phyloP scores from a whole-genome alignment of 805 yeast species.

The Cyberlindnera amylophila region DNA sequence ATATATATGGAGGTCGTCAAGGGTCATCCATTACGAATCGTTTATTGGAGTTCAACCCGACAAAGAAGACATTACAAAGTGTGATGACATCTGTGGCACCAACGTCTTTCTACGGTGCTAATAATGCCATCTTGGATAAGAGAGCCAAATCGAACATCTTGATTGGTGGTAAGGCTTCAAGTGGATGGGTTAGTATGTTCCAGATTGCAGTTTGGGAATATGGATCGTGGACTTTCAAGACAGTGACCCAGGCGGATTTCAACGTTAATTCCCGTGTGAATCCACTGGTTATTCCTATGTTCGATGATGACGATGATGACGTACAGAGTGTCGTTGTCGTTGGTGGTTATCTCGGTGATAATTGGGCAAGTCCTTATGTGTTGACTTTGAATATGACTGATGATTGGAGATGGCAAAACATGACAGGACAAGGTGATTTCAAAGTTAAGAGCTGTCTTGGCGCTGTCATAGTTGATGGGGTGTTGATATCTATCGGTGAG shows the following conservation, averaged over 20 bases:
- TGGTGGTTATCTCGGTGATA: slow-evolving; percentile 59
- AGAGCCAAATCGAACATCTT: slow-evolving; percentile 46
- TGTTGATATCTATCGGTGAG: slow-evolving; percentile 41
- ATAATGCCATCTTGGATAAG: slow-evolving; percentile 36
- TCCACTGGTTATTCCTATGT: slow-evolving; percentile 54
- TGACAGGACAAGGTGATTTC: slow-evolving; percentile 25
- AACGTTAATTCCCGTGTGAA: slow-evolving; percentile 49
- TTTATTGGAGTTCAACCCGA: slow-evolving; percentile 41
- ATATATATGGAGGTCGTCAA: slow-evolving; percentile 50
- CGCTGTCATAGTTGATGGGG: slow-evolving; percentile 49
- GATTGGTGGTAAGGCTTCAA: slow-evolving; percentile 60
- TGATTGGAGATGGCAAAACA: slow-evolving; percentile 26
- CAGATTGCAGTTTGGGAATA: slow-evolving; percentile 75
- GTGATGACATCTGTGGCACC: slow-evolving; percentile 51
- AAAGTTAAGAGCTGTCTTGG: slow-evolving; percentile 35
- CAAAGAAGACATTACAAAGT: slow-evolving; percentile 31
- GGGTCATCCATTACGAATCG: slow-evolving; percentile 35
- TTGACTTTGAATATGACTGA: slow-evolving; percentile 21
- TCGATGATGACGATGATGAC: slow-evolving; percentile 26
- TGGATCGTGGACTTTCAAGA: slow-evolving; percentile 61
- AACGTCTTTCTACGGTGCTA: slow-evolving; percentile 50
- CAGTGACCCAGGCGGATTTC: slow-evolving; percentile 29
- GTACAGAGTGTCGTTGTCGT: slow-evolving; percentile 41
- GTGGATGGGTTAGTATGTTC: slow-evolving; percentile 69
- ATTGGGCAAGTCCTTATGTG: slow-evolving; percentile 31